Evolutionary conservation across 2,329 filamentous ascomycete genomes (phyloP).

Genomic region (Mycosphaerella arachidis): DNA sequence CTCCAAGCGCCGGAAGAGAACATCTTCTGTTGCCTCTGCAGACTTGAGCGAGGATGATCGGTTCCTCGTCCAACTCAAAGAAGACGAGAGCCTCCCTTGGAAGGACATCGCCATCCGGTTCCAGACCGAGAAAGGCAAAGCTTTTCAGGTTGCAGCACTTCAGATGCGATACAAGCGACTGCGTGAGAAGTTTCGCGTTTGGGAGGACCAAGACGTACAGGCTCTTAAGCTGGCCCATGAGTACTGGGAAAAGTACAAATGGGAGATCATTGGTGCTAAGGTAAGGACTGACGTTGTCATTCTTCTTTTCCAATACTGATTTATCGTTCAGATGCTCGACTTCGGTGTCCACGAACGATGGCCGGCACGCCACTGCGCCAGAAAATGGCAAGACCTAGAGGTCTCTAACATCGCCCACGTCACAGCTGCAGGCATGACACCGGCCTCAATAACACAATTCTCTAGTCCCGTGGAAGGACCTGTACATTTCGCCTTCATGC

Average conservation of each 20-base stretch:
- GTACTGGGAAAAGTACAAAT: constrained; percentile 51
- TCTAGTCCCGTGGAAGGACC: constrained; percentile 28
- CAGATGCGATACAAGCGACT: constrained; percentile 54
- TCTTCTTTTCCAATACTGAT: background rate
- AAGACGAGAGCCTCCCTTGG: constrained; percentile 51
- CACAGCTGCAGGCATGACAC: constrained; percentile 22
- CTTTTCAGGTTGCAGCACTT: constrained; percentile 48
- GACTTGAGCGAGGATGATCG: constrained; percentile 50
- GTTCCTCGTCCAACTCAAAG: constrained; percentile 48
- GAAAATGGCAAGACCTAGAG: constrained; percentile 49
- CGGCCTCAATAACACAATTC: constrained; percentile 25
- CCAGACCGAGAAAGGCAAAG: constrained; percentile 45
- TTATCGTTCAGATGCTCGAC: constrained; percentile 45
- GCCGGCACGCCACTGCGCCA: constrained; percentile 47
- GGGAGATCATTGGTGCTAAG: constrained; percentile 51
- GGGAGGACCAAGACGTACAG: constrained; percentile 49
- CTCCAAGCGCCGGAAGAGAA: constrained; percentile 41
- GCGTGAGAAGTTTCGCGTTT: constrained; percentile 47
- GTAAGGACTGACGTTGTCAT: constrained; percentile 27
- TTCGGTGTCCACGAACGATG: constrained; percentile 49
- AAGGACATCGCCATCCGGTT: constrained; percentile 52
- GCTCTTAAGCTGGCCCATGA: constrained; percentile 49
- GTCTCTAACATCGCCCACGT: constrained; percentile 17
- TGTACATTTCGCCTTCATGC: constrained; percentile 29
- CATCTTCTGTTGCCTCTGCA: constrained; percentile 32